Base-by-base conservation (phyloP, 345 rosid species). In the Pelargonium nanum region DNA sequence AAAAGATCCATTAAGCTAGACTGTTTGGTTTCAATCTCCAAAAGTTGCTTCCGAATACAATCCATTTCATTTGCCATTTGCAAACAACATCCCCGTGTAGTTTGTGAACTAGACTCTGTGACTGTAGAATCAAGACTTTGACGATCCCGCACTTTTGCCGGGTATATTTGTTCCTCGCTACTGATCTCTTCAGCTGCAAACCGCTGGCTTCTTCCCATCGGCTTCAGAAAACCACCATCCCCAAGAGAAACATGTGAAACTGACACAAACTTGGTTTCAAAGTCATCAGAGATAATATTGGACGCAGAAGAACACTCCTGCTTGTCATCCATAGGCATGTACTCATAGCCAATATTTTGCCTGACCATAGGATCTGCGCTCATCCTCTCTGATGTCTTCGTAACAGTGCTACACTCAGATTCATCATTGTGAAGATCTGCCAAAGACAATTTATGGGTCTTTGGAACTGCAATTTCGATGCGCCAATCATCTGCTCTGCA, bases 351-450 rank as follows among this genome's bases (percentile, higher is more conserved):
- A 45, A 68, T 64, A 58, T 77, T 81, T 64, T 68, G 85, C 30
- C 68, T 61, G 73, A 85, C 68, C 23, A 71, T 45, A 56, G 70
- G 57, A 53, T 76, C 81, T 20, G 80, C 59, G 63, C 70, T 68
- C 25, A 73, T 60, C 58, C 81, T 78, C 65, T 76, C 91, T 61
- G 78, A 55, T 24, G 80, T 74, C 72, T 82, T 88, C 20, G 87
- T 83, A 63, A 85, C 63, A 60, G 81, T 83, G 72, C 98, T 85
- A 55, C 83, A 83, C 64, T 86, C 93, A 22, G 95, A 85, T 79
- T 91, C 96, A 71, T 88, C 95, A 70, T 80, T 81, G 30, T 78
- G 80, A 73, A 66, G 51, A 58, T 77, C 74, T 52, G 72, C 68
- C 59, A 73, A 59, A 69, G 82, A 71, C 57, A 66, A 63, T 56